Evolutionary conservation across 495 filamentous ascomycete genomes (phyloP).

Genomic region (Podospora conica): DNA sequence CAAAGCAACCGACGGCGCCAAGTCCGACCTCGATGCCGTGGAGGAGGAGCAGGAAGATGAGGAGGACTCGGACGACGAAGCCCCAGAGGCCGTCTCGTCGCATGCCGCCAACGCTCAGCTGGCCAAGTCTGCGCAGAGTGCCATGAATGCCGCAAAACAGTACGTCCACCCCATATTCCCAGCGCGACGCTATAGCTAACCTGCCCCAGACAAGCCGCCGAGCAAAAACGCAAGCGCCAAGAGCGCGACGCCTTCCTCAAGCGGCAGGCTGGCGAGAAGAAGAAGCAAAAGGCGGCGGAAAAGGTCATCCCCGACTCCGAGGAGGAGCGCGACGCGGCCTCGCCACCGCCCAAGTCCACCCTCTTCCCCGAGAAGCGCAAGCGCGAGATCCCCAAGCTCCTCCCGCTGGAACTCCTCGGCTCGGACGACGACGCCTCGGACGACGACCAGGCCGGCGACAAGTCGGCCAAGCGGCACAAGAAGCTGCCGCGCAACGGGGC

Average conservation of each 20-base stretch:
- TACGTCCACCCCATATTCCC: conserved; percentile 16
- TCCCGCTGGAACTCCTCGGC: conserved; percentile 43
- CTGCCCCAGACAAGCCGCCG: conserved; percentile 32
- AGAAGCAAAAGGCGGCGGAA: neutral
- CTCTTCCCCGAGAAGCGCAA: conserved; percentile 23
- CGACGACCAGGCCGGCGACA: conserved; percentile 12
- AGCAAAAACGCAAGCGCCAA: conserved; percentile 41
- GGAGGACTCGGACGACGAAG: conserved; percentile 39
- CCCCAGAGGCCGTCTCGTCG: conserved; percentile 42
- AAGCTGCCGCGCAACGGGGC: conserved; percentile 22
- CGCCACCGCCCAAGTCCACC: conserved; percentile 6
- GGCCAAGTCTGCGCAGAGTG: conserved; percentile 31
- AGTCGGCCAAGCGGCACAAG: conserved; percentile 32
- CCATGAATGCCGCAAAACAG: conserved; percentile 37
- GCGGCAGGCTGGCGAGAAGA: conserved; percentile 29
- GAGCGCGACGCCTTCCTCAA: conserved; percentile 41
- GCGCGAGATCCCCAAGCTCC: conserved; percentile 31
- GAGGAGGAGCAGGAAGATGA: conserved; percentile 32
- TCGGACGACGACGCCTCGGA: conserved; percentile 37
- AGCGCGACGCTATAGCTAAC: conserved; percentile 2
- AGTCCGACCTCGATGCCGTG: conserved; percentile 25
- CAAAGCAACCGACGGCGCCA: conserved; percentile 5
- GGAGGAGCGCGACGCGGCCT: conserved; percentile 26
- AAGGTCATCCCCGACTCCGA: conserved; percentile 14
- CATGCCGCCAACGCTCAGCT: conserved; percentile 30